A percentile compares a stretch with the other conserved stretches of the same genome.
Evolutionary conservation across 148 eudicot genomes (phyloP).

Genomic region (Tetragonia tetragonoides): DNA sequence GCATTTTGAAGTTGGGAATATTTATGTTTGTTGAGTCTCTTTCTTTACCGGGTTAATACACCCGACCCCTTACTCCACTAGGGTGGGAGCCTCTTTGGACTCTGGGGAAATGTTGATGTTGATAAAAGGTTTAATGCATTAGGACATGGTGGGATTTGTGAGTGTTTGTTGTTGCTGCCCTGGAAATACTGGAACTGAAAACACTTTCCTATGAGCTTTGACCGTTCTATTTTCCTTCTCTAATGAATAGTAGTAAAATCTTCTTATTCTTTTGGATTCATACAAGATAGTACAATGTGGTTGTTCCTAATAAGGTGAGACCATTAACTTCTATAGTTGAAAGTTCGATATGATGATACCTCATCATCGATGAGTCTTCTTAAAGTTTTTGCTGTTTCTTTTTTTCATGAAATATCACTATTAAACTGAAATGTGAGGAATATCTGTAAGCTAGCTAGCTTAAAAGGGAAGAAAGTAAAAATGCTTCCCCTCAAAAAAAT

Average conservation of each 20-base stretch:
- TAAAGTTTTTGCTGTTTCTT: neutral
- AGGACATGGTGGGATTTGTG: neutral
- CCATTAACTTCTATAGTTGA: neutral
- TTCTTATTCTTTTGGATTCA: neutral
- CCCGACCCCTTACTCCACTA: too few species aligned
- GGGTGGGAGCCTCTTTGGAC: too few species aligned
- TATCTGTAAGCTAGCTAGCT: too few species aligned
- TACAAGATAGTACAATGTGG: neutral
- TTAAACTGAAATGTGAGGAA: too few species aligned
- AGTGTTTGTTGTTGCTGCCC: neutral
- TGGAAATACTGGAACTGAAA: neutral
- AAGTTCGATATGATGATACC: neutral
- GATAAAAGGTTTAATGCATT: neutral
- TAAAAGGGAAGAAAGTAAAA: too few species aligned
- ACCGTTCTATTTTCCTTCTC: neutral
- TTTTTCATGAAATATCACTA: too few species aligned
- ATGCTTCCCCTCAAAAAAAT: too few species aligned
- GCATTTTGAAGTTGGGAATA: too few species aligned
- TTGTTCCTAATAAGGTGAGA: neutral
- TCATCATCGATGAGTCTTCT: neutral
- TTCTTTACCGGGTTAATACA: too few species aligned
- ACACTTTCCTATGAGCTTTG: neutral
- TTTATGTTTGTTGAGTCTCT: too few species aligned
- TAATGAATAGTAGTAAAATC: neutral
- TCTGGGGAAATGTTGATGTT: too few species aligned